Conservation (phyloP, 1,139 yeast species). For the Hyphopichia wangnamkhiaoensis region DNA sequence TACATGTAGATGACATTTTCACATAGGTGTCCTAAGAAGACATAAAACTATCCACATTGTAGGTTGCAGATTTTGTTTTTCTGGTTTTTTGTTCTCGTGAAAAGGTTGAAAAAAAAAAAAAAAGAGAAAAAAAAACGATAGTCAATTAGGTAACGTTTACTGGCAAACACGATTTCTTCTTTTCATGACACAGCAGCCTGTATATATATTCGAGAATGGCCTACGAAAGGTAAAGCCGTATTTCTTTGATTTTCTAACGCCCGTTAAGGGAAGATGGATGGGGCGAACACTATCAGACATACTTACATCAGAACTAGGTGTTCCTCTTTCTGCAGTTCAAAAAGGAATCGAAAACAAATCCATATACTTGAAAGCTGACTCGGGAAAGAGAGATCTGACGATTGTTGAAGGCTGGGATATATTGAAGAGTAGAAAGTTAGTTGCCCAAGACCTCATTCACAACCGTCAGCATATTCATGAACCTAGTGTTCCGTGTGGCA, state of each 20-base stretch:
- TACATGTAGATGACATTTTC: background rate
- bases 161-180: background rate
- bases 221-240: constrained; percentile 51
- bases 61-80: too few species aligned
- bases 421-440: constrained; percentile 25
- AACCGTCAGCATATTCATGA: constrained; percentile 62
- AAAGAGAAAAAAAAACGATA: background rate
- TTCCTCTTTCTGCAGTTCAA: constrained; percentile 25
- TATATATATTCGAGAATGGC: constrained; percentile 34
- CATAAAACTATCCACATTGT: too few species aligned
- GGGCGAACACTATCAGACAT: constrained; percentile 45
- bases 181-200: constrained; percentile 4
- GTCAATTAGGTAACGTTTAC: background rate
- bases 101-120: background rate
- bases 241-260: constrained; percentile 37
- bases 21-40: background rate
- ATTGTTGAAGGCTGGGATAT: constrained; percentile 23
- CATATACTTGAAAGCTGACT: constrained; percentile 27
- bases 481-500: constrained; percentile 47
- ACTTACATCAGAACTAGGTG: constrained; percentile 47
- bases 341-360: constrained; percentile 25
- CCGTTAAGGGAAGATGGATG: constrained; percentile 52
- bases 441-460: constrained; percentile 51
- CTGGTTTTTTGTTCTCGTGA: background rate
- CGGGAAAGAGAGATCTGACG: constrained; percentile 22